Percentiles rank a stretch among this genome's conserved stretches.
Evolutionary conservation across 2,329 filamentous ascomycete species (phyloP).

Genomic region (Talaromyces sp.): DNA sequence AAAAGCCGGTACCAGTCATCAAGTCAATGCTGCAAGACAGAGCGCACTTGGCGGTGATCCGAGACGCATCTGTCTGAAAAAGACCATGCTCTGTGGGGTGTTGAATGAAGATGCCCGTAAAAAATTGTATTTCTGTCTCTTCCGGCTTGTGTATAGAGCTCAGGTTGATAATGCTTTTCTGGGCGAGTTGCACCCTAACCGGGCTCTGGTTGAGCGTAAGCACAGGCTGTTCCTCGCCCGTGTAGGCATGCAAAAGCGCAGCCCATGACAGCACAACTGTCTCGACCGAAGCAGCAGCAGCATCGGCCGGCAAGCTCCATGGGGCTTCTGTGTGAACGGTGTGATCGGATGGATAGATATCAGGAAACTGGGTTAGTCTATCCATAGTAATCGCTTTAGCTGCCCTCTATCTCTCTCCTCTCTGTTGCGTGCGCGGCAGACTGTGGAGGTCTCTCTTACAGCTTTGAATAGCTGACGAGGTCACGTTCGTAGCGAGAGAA

Average conservation of each 20-base stretch:
- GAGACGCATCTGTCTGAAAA: background rate
- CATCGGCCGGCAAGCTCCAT: slow-evolving; percentile 13
- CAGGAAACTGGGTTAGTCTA: slow-evolving; percentile 18
- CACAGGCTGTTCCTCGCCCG: slow-evolving; percentile 26
- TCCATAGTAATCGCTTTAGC: slow-evolving; percentile 15
- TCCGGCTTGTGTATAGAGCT: slow-evolving; percentile 12
- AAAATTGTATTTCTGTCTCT: slow-evolving; percentile 12
- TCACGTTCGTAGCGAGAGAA: background rate
- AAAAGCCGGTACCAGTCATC: slow-evolving; percentile 16
- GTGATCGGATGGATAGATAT: slow-evolving; percentile 13
- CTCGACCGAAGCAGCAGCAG: slow-evolving; percentile 14
- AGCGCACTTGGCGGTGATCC: slow-evolving; percentile 10
- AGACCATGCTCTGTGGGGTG: background rate
- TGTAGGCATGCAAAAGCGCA: slow-evolving; percentile 22
- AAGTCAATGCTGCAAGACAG: slow-evolving; percentile 21
- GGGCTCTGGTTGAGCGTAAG: slow-evolving; percentile 23
- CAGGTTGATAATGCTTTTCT: slow-evolving; percentile 14
- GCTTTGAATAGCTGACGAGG: background rate
- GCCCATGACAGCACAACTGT: slow-evolving; percentile 25
- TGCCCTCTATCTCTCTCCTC: background rate
- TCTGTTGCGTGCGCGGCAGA: no score
- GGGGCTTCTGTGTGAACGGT: slow-evolving; percentile 11
- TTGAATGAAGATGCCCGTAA: slow-evolving; percentile 15
- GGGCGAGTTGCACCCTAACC: slow-evolving; percentile 20
- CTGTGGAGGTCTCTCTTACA: background rate